Evolutionary conservation across 768 basidiomycete species (phyloP).

Genomic region (Serendipita indica): DNA sequence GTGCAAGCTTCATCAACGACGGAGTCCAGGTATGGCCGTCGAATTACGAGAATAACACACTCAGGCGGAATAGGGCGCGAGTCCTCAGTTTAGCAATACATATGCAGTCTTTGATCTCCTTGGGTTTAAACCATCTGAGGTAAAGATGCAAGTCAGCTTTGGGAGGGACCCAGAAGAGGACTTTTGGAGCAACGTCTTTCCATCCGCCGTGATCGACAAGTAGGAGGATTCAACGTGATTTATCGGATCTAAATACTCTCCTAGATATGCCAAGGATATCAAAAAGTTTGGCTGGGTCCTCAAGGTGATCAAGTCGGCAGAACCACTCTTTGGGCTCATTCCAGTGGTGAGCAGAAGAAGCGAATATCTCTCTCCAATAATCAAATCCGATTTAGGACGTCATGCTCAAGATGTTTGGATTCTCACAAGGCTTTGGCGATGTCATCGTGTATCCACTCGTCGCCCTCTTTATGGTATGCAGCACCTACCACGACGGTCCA

Average conservation of each 20-base stretch:
- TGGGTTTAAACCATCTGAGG: constrained; percentile 23
- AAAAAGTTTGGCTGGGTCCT: constrained; percentile 23
- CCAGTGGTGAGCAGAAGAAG: too few species aligned
- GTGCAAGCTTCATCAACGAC: constrained; percentile 26
- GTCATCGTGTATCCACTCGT: constrained; percentile 26
- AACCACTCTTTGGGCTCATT: constrained; percentile 22
- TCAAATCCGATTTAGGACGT: too few species aligned
- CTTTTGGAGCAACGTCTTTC: constrained; percentile 30
- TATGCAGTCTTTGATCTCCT: constrained; percentile 24
- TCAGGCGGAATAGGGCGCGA: constrained; percentile 22
- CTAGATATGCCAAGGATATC: constrained; percentile 20
- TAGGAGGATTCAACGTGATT: neutral
- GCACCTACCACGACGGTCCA: neutral
- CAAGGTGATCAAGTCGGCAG: constrained; percentile 22
- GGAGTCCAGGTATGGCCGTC: constrained; percentile 20
- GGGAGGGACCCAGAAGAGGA: constrained; percentile 21
- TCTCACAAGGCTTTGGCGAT: constrained; percentile 22
- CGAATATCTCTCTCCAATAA: too few species aligned
- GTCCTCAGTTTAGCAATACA: constrained; percentile 25
- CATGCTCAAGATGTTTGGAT: constrained; percentile 25
- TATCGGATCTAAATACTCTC: neutral
- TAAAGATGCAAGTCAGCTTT: constrained; percentile 27
- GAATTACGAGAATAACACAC: neutral
- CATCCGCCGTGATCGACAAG: constrained; percentile 12
- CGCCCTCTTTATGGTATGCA: constrained; percentile 20